Percentiles rank a stretch among this genome's conserved stretches.
These are phyloP conservation scores for Aureobasidium musti DNA, from an alignment of 2,329 filamentous ascomycete species.

Conservation along the genomic window DNA sequence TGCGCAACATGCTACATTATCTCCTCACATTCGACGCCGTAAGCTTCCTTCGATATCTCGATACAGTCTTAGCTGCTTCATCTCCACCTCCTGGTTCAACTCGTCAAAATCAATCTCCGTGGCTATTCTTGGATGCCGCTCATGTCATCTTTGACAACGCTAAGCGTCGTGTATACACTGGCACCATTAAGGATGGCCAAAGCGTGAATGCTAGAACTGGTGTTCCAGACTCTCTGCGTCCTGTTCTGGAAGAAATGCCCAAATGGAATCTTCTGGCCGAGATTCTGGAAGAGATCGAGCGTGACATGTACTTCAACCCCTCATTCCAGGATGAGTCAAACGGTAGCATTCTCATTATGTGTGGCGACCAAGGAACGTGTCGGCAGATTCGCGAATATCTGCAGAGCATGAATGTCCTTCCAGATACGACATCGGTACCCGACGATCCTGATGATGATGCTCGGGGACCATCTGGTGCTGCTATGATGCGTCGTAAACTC, in stretches of 20 bases:
- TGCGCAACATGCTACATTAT: slow-evolving; percentile 77
- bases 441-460: slow-evolving; percentile 55
- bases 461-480: slow-evolving; percentile 61
- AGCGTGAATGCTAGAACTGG: slow-evolving; percentile 52
- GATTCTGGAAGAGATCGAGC: slow-evolving; percentile 88
- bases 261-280: slow-evolving; percentile 93
- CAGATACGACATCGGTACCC: slow-evolving; percentile 42
- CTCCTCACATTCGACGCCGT: slow-evolving; percentile 87
- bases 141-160: slow-evolving; percentile 92
- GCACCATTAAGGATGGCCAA: slow-evolving; percentile 63
- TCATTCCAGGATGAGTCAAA: slow-evolving; percentile 77
- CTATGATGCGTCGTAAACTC: slow-evolving; percentile 88
- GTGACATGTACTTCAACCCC: slow-evolving; percentile 83
- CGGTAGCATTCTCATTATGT: slow-evolving; percentile 95
- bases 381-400: slow-evolving; percentile 88
- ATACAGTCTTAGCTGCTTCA: slow-evolving; percentile 90
- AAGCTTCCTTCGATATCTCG: slow-evolving; percentile 87
- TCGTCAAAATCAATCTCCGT: slow-evolving; percentile 85
- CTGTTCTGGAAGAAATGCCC: slow-evolving; percentile 88
- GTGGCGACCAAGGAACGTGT: slow-evolving; percentile 80
- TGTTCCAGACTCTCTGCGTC: slow-evolving; percentile 65
- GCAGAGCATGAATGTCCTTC: slow-evolving; percentile 80
- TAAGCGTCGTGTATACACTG: slow-evolving; percentile 81
- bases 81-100: slow-evolving; percentile 85
- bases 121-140: slow-evolving; percentile 93